Conservation (phyloP, 495 filamentous ascomycete species). For the Hypoxylon lienhwacheense region DNA sequence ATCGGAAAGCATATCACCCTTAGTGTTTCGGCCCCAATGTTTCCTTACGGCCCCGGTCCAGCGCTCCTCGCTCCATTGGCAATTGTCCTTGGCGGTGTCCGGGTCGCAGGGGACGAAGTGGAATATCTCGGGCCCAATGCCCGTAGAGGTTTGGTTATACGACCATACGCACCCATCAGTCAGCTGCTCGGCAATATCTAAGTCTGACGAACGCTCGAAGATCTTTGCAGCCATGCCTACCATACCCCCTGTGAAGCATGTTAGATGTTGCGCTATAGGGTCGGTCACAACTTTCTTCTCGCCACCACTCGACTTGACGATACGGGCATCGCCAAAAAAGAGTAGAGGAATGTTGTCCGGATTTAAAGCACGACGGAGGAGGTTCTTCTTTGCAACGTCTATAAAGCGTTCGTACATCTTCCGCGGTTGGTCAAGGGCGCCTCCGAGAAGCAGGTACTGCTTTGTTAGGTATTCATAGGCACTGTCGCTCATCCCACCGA, state of each 20-base stretch:
- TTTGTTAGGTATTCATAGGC: conserved; percentile 86
- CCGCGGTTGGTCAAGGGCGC: conserved; percentile 70
- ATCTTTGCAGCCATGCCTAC: conserved; percentile 75
- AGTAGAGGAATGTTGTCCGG: conserved; percentile 65
- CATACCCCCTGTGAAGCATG: conserved; percentile 86
- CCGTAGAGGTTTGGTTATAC: conserved; percentile 69
- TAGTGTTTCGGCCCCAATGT: conserved; percentile 33
- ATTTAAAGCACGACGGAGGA: conserved; percentile 66
- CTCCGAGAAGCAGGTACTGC: conserved; percentile 69
- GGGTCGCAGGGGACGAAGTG: conserved; percentile 59
- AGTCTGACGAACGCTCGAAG: conserved; percentile 68
- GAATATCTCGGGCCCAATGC: conserved; percentile 79
- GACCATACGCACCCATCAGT: conserved; percentile 90
- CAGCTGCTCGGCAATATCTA: conserved; percentile 71
- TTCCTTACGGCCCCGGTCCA: conserved; percentile 38
- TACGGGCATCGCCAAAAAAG: conserved; percentile 56
- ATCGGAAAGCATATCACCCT: conserved; percentile 38
- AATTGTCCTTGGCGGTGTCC: conserved; percentile 35
- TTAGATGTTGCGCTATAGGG: conserved; percentile 47
- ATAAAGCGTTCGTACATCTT: conserved; percentile 75
- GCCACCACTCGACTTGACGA: conserved; percentile 27
- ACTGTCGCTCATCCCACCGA: conserved; percentile 80
- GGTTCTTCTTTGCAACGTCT: conserved; percentile 65
- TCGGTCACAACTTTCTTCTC: conserved; percentile 29
- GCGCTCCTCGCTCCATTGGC: conserved; percentile 37